Conservation (phyloP, 1,284 basidiomycete species). For the Sporisorium exsertum region DNA sequence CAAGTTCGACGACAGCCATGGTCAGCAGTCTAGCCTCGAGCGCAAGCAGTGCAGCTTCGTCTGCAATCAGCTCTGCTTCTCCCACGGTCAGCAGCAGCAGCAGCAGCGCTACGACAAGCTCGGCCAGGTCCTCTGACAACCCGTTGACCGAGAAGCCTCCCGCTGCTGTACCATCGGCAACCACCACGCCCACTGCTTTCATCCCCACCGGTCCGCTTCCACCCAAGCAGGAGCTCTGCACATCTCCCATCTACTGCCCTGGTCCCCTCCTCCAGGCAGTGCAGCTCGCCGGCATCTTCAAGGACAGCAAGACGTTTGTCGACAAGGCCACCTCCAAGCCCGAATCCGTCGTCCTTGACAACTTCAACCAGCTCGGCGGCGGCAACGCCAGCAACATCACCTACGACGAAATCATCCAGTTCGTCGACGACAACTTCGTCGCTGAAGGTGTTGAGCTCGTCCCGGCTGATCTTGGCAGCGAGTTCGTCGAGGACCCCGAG, state of each 20-base stretch:
- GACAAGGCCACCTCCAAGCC: slow-evolving; percentile 73
- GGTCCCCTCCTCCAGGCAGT: slow-evolving; percentile 73
- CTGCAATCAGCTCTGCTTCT: slow-evolving; percentile 17
- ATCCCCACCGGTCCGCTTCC: slow-evolving; percentile 43
- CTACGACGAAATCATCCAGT: slow-evolving; percentile 73
- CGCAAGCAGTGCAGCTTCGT: slow-evolving; percentile 15
- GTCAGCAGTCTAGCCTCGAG: slow-evolving; percentile 9
- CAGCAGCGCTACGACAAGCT: slow-evolving; percentile 4
- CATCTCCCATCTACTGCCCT: slow-evolving; percentile 62
- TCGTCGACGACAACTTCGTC: slow-evolving; percentile 81
- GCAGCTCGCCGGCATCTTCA: slow-evolving; percentile 80
- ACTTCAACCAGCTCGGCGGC: slow-evolving; percentile 75
- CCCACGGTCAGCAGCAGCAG: slow-evolving; percentile 18
- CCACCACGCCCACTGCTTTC: slow-evolving; percentile 20
- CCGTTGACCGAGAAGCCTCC: slow-evolving; percentile 39
- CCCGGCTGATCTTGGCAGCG: slow-evolving; percentile 73
- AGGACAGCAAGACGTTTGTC: slow-evolving; percentile 88
- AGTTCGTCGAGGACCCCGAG: slow-evolving; percentile 76
- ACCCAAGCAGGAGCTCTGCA: slow-evolving; percentile 50
- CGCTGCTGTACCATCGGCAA: slow-evolving; percentile 44
- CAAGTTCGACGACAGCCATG: background rate
- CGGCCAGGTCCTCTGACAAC: slow-evolving; percentile 32
- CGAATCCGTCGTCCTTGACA: slow-evolving; percentile 77
- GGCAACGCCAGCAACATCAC: slow-evolving; percentile 73
- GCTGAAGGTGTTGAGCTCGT: slow-evolving; percentile 87